Conservation (phyloP, 192 early-diverging fungal genomes). For the Umbelopsis sp. region DNA sequence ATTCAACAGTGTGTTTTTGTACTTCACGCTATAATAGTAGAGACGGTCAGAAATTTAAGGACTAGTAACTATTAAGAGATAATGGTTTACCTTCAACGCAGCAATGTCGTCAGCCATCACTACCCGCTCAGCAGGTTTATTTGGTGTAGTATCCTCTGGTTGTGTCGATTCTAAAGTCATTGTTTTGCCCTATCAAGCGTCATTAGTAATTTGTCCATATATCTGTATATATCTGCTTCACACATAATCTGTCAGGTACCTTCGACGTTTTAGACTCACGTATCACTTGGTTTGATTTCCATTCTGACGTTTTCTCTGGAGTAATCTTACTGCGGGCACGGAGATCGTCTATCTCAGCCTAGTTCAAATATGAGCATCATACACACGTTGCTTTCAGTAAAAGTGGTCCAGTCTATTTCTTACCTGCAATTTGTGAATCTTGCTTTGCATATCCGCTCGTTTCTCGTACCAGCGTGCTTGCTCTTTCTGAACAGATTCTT, state of each 20-base stretch:
- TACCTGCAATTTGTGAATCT: constrained; percentile 6
- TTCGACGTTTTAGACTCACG: background rate
- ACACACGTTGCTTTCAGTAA: background rate
- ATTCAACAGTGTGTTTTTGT: background rate
- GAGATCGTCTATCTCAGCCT: background rate
- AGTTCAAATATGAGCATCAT: background rate
- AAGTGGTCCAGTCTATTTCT: background rate
- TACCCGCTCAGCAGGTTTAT: background rate
- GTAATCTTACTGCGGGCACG: background rate
- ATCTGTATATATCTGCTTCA: background rate
- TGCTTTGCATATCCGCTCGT: background rate
- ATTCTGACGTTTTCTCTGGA: background rate
- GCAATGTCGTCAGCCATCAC: background rate
- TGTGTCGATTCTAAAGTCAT: no score
- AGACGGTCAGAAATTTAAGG: background rate
- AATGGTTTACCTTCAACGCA: background rate
- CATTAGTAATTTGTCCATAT: no score
- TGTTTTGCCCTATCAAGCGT: no score
- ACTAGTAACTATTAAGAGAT: background rate
- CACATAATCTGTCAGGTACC: background rate
- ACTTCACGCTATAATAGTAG: background rate
- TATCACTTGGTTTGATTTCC: background rate
- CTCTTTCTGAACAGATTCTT: background rate
- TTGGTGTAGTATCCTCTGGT: no score
- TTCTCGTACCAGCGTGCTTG: background rate